phyloP scores from a whole-genome alignment of 345 rosid species.

The Barbarea vulgaris region DNA sequence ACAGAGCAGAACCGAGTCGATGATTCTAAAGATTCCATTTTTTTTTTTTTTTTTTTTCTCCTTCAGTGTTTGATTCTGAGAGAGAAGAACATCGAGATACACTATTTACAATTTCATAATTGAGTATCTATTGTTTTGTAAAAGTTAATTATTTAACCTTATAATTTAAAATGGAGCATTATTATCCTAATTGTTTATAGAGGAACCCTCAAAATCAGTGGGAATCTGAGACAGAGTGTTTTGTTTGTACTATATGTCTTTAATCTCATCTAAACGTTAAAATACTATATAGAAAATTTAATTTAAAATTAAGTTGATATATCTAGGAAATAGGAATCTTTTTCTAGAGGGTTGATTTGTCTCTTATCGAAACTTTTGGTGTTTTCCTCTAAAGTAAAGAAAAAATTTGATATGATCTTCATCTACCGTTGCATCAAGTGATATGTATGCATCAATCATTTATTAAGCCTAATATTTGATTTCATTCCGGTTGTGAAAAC shows the following conservation, averaged over 20 bases:
- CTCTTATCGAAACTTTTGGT: not conserved
- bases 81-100: not conserved
- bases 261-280: not conserved
- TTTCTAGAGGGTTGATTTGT: constrained; percentile 11
- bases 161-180: not conserved
- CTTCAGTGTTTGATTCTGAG: constrained; percentile 17
- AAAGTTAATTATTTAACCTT: constrained; percentile 6
- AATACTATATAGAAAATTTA: not conserved
- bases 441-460: not conserved
- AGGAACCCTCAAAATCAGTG: constrained; percentile 11
- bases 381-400: not conserved
- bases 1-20: constrained; percentile 23
- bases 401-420: not conserved
- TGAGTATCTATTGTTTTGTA: not conserved
- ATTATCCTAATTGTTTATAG: constrained; percentile 13
- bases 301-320: not conserved
- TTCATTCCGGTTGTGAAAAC: too few relatives aligned
- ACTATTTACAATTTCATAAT: constrained; percentile 5
- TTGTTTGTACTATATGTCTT: not conserved
- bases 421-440: not conserved
- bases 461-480: not conserved
- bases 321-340: constrained; percentile 11
- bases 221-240: constrained; percentile 33
- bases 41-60: not conserved
- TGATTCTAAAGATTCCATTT: constrained; percentile 39